A percentile compares a stretch with the other conserved stretches of the same genome.
Evolutionary conservation across 1,284 basidiomycete species (phyloP).

Genomic region (Melampsora larici-populina): DNA sequence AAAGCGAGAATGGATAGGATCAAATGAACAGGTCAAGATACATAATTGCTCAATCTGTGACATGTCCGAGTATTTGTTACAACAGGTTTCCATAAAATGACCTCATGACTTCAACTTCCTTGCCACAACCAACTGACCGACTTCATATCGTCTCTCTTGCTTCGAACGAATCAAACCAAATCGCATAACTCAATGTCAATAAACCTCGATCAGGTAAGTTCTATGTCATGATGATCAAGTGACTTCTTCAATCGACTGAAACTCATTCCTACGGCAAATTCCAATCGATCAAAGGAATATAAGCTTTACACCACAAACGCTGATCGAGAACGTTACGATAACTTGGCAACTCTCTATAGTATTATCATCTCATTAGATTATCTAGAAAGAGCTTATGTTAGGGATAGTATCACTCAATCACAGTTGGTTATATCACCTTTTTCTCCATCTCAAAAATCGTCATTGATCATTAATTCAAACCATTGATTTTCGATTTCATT

Average conservation of each 20-base stretch:
- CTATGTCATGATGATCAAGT: background rate
- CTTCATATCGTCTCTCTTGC: no score
- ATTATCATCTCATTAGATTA: conserved; percentile 89
- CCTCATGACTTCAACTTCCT: no score
- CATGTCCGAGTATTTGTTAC: no score
- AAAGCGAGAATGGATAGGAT: no score
- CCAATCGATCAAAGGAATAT: conserved; percentile 66
- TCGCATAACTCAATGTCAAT: conserved; percentile 8
- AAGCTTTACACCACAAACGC: conserved; percentile 81
- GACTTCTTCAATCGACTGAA: background rate
- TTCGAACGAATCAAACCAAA: no score
- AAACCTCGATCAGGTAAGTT: conserved; percentile 23
- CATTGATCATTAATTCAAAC: background rate
- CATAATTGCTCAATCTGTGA: no score
- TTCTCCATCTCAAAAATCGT: background rate
- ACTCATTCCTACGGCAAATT: no score
- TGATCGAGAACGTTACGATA: conserved; percentile 83
- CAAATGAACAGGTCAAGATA: no score
- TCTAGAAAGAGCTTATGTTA: conserved; percentile 89
- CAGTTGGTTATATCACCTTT: conserved; percentile 65
- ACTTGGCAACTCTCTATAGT: conserved; percentile 83
- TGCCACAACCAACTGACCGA: no score
- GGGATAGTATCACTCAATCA: conserved; percentile 81
- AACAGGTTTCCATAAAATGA: no score
- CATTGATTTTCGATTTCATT: conserved; percentile 9